Percentiles rank a stretch among this genome's conserved stretches.
phyloP scores from a whole-genome alignment of 2,329 filamentous ascomycete genomes.

The Trichophyton simii region DNA sequence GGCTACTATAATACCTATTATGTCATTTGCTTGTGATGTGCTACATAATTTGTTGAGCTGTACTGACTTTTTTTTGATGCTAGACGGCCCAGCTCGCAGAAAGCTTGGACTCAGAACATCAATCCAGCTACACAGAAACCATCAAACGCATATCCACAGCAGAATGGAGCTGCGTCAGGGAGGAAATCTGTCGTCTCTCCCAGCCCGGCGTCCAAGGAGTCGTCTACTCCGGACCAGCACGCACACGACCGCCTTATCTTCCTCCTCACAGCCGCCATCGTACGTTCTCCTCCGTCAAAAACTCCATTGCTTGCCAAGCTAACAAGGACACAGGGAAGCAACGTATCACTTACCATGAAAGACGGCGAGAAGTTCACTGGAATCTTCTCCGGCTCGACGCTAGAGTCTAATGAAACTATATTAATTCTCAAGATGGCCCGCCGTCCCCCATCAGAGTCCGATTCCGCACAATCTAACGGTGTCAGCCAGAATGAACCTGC shows the following conservation, averaged over 20 bases:
- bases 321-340: constrained; percentile 38
- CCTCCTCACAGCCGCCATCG: constrained; percentile 46
- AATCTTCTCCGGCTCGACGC: constrained; percentile 45
- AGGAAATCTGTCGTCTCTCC: constrained; percentile 30
- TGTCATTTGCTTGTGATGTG: not conserved
- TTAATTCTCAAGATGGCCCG: constrained; percentile 56
- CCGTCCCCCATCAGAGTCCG: constrained; percentile 25
- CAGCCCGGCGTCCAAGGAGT: constrained; percentile 35
- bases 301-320: not conserved
- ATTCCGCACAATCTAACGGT: constrained; percentile 30
- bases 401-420: constrained; percentile 41
- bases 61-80: constrained; percentile 14
- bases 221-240: constrained; percentile 44
- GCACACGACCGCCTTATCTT: constrained; percentile 49
- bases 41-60: constrained; percentile 8
- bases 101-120: constrained; percentile 49
- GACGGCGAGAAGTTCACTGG: constrained; percentile 50
- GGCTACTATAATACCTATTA: not conserved
- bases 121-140: constrained; percentile 50
- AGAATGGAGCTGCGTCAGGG: constrained; percentile 42
- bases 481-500: constrained; percentile 27
- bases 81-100: constrained; percentile 43
- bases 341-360: constrained; percentile 44
- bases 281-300: constrained; percentile 27
- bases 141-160: constrained; percentile 31